Evolutionary conservation across 495 filamentous ascomycete species (phyloP).

Genomic region (Lasiosphaeris hirsuta): DNA sequence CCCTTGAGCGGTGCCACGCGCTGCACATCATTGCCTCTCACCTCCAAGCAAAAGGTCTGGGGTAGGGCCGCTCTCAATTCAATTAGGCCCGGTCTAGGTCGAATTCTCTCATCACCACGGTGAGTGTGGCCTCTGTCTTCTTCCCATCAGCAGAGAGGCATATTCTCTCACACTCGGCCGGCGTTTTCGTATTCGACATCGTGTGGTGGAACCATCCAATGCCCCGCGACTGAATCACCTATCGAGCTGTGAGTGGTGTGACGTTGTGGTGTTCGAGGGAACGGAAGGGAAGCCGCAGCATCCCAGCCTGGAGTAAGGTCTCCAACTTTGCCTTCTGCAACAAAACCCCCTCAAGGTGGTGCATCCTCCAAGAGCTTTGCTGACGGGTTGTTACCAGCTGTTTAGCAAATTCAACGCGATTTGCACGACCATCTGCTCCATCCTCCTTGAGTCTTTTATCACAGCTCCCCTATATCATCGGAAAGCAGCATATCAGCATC

Average conservation of each 20-base stretch:
- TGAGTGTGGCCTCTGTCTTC: neutral
- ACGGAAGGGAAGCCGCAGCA: no score
- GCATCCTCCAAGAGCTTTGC: neutral
- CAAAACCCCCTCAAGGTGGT: neutral
- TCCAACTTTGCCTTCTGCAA: neutral
- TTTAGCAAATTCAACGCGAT: neutral
- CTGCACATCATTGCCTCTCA: conserved; percentile 3
- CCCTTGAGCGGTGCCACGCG: neutral
- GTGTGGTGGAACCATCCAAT: conserved; percentile 3
- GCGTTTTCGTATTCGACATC: neutral
- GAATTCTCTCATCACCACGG: neutral
- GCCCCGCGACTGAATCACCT: neutral
- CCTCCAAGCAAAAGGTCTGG: neutral
- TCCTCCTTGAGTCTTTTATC: neutral
- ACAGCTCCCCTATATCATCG: neutral
- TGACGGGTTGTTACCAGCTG: neutral
- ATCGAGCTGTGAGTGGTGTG: neutral
- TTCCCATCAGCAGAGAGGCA: neutral
- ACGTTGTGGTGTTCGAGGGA: neutral
- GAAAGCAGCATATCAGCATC: conserved; percentile 7
- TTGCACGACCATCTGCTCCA: no score
- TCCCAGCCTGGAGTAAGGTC: neutral
- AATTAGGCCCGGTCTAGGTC: no score
- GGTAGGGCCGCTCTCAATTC: no score
- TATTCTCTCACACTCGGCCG: neutral